Evolutionary conservation across 1,284 basidiomycete genomes (phyloP), one percentile per base, ranked within the genome.

Genomic region (Ceraceosorus guamensis): DNA sequence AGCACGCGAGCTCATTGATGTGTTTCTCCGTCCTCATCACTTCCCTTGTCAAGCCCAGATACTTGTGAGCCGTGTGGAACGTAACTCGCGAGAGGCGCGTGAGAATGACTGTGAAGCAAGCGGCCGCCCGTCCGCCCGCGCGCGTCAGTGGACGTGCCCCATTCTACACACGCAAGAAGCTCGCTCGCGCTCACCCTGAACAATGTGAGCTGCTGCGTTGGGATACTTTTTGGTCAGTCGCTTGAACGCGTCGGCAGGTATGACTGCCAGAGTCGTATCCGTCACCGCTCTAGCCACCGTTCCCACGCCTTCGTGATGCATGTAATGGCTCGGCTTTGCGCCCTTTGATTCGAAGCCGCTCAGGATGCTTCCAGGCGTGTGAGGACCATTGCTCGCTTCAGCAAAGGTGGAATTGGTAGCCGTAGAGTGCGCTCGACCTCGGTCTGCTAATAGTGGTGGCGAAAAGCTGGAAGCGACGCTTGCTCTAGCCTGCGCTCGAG

Each of bases 211-310:
- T 18, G 91, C 89, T 0, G 95, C 91, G 70, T 96, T 96, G 0
- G 93, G 93, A 69, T 88, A 96, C 74, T 93, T 91, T 77, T 91
- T 89, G 0, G 92, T 97, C 32, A 83, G 80, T 47, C 90, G 80
- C 61, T 86, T 83, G 79, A 99, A 99, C 4, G 93, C 95, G 75
- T 96, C 91, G 1, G 93, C 92, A 4, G 93, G 95, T 55, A 99
- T 97, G 13, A 98, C 93, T n/a, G 93, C 95, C 6, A 99, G 80
- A 0, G 93, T 97, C 4, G 89, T 91, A 73, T 99, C 93, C 54
- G 89, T 87, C 1, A 87, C 87, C 3, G 93, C 95, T 33, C 92
- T 82, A 11, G 91, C 92, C 34, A 97, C 3, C 86, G 71, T 67
- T 5, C 69, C 68, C 7, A 47, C 62, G 11, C 67, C 67, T 5